Evolutionary conservation across 2,329 filamentous ascomycete genomes (phyloP), one percentile per base, ranked within the genome.

Genomic region (Blastomyces percursus): DNA sequence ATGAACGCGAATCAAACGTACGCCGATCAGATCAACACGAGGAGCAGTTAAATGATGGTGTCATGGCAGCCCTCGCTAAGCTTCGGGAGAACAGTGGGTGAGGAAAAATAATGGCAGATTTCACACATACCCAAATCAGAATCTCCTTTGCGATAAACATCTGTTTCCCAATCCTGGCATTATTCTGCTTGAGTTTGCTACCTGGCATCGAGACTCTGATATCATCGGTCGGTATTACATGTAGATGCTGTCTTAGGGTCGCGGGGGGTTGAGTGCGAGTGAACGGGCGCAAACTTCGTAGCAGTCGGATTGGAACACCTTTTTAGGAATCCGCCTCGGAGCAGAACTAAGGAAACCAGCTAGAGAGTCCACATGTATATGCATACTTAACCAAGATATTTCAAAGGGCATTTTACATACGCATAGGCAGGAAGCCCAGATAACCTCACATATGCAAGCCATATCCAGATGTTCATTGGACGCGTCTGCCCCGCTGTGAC

Each of bases 1-100:
- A 35, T 19, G 8, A 9, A 35, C 16, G 16, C 12, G 40, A 48
- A 21, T 48, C 40, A 16, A 46, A 21, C 16, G 16, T 2, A 3
- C 24, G 14, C 30, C 42, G 16, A 35, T 48, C 5, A 21, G 5
- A 16, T n/a, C 57, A 48, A n/a, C 38, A 32, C 38, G 63, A 65
- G 27, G 72, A 75, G 62, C 74, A 76, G n/a, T 69, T 85, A 64
- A 81, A 78, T 66, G 82, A 84, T 58, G 84, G 84, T 11, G 79
- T 86, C 59, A 79, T 81, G 75, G 81, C 82, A 38, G 84, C 84
- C 5, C 70, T 86, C 59, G 81, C 78, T 57, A 85, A 80, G 67
- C 70, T 86, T 58, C 75, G 84, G 64, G 71, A 75, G 57, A 70
- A 69, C 19, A 67, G 67, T n/a, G 67, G 69, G 14, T 74, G 66